Conservation (phyloP, 805 yeast species). For the Lipomyces sp. region DNA sequence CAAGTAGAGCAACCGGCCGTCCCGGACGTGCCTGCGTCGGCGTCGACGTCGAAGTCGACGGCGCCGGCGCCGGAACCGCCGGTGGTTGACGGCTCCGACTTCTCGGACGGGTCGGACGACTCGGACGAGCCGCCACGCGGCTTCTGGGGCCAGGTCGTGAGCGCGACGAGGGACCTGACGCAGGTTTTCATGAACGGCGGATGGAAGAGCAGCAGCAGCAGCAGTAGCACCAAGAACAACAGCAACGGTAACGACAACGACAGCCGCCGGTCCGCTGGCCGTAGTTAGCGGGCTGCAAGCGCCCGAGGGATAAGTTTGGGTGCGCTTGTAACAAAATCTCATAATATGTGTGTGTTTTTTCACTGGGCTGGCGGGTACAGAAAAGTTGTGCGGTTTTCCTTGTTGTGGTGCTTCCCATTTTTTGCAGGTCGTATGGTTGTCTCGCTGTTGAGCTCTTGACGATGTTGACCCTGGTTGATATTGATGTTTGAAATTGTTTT, state of each 20-base stretch:
- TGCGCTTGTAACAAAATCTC: no score
- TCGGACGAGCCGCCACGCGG: conserved; percentile 7
- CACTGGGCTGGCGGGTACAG: no score
- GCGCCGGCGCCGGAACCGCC: conserved; percentile 1
- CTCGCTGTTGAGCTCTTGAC: no score
- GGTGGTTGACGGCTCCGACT: conserved; percentile 8
- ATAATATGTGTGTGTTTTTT: no score
- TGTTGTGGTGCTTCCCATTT: no score
- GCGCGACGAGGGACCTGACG: conserved; percentile 18
- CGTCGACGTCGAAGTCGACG: not conserved
- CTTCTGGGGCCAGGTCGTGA: conserved; percentile 17
- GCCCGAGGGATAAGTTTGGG: no score
- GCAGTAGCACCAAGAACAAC: not conserved
- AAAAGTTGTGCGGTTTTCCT: no score
- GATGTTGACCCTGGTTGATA: no score
- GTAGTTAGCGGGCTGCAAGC: no score
- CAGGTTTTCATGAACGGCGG: conserved; percentile 19
- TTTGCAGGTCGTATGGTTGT: no score
- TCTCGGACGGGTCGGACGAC: conserved; percentile 6
- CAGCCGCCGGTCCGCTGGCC: not conserved
- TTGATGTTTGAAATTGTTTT: no score
- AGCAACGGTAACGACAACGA: not conserved
- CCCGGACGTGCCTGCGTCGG: not conserved
- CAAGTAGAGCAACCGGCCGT: not conserved
- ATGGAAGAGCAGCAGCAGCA: not conserved